Base-by-base conservation (phyloP, 176 grass and related monocot species). In the Aegilops bicornis region DNA sequence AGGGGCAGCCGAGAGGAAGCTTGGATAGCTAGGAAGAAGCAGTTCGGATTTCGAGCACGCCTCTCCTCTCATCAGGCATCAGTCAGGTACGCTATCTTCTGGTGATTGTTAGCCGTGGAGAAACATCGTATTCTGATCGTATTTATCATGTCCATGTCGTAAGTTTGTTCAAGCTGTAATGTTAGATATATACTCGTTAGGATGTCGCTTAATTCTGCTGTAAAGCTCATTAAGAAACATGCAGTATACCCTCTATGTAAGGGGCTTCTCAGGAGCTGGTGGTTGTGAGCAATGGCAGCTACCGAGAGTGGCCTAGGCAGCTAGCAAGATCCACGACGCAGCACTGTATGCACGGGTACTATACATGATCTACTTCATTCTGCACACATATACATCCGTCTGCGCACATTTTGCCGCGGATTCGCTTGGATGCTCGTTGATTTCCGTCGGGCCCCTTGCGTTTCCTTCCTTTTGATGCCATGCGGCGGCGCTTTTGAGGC, bases 401-500 rank as follows among this genome's bases (percentile, higher is more conserved):
- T 27, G 42, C 79, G 43, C 70, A 22, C 61, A 69, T 60, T 88
- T 83, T 33, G 86, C 73, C 7, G 35, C 2, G 25, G 42, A 62
- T 66, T 52, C 40, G 43, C 62, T 37, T 4, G 83, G 32, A 58
- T 22, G 24, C 27, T 33, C 59, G 1, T 5, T 4, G 42, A 15
- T 86, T 59, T 80, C 20, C 35, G 61, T 35, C 10, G 35, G 61
- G 9, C 14, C 23, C 60, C 14, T 13, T 8, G 23, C 27, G 22
- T 3, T 27, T 3, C 25, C 50, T 73, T 8, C 17, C 16, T 22
- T 22, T 39, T 9, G 61, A 58, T 56, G 43, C 15, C 72, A 19
- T 31, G 79, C 20, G 10, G 75, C 75, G 24, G 35, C 47, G 73
- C 77, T 86, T 85, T 85, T 59, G 77, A 85, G 87, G 82, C 10